phyloP scores from a whole-genome alignment of 2,329 filamentous ascomycete species.

The Stachybotrys echinatus region DNA sequence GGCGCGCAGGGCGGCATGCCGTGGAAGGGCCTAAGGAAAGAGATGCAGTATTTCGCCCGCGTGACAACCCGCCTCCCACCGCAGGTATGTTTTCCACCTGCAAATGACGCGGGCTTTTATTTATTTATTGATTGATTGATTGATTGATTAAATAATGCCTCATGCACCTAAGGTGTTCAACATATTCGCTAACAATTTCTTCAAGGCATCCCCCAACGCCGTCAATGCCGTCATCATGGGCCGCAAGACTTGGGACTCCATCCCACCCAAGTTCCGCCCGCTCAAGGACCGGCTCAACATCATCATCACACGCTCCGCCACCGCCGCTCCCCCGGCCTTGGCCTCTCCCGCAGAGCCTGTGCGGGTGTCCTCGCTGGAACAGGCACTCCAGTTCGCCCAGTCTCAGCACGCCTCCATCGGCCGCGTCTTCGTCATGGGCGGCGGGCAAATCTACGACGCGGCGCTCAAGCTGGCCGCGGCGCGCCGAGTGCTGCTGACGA shows the following conservation, averaged over 20 bases:
- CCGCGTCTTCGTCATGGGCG: slow-evolving; percentile 82
- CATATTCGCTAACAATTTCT: background rate
- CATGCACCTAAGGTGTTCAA: background rate
- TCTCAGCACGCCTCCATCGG: slow-evolving; percentile 35
- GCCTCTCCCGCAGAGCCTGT: slow-evolving; percentile 38
- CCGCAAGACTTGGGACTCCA: slow-evolving; percentile 92
- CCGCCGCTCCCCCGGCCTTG: slow-evolving; percentile 9
- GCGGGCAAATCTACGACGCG: slow-evolving; percentile 75
- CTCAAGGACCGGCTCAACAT: slow-evolving; percentile 77
- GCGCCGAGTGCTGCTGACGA: slow-evolving; percentile 63
- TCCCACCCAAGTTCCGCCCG: slow-evolving; percentile 73
- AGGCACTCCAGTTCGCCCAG: slow-evolving; percentile 46
- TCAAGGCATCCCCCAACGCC: slow-evolving; percentile 24
- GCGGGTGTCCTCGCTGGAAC: slow-evolving; percentile 52
- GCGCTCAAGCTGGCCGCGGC: slow-evolving; percentile 57
- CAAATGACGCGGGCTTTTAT: background rate
- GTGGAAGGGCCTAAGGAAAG: slow-evolving; percentile 82
- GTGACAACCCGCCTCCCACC: slow-evolving; percentile 66
- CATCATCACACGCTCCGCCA: slow-evolving; percentile 60
- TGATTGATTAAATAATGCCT: background rate
- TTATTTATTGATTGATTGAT: background rate
- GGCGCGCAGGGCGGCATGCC: slow-evolving; percentile 74
- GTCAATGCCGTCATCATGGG: slow-evolving; percentile 90
- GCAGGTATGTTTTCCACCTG: slow-evolving; percentile 23
- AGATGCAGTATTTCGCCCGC: slow-evolving; percentile 93